A percentile compares a stretch with the other conserved stretches of the same genome.
Conservation (phyloP, 805 yeast species). For the Kluyveromyces aestuarii region DNA sequence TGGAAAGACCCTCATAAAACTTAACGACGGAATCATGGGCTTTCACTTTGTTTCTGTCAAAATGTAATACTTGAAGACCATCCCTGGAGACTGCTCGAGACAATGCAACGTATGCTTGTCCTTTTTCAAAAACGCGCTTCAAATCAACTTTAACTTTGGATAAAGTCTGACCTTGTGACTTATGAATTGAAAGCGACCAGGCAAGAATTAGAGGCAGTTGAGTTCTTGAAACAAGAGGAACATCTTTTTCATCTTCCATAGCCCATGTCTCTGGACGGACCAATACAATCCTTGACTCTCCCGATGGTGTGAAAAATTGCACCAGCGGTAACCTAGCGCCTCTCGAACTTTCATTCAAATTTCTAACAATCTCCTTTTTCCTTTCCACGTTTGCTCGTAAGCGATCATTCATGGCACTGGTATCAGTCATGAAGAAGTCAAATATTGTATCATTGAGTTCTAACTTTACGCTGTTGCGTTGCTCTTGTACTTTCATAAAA, state of each 20-base stretch:
- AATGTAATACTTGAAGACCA: slow-evolving; percentile 76
- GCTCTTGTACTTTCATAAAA: slow-evolving; percentile 9
- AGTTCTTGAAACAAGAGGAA: slow-evolving; percentile 56
- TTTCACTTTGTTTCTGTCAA: slow-evolving; percentile 50
- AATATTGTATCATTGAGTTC: slow-evolving; percentile 39
- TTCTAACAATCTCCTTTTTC: slow-evolving; percentile 38
- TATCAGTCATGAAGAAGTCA: slow-evolving; percentile 33
- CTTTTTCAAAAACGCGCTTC: slow-evolving; percentile 69
- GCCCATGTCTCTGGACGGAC: slow-evolving; percentile 80
- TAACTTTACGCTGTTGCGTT: slow-evolving; percentile 6
- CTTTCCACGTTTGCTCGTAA: slow-evolving; percentile 32
- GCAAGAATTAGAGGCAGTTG: slow-evolving; percentile 90
- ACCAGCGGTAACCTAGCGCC: slow-evolving; percentile 63
- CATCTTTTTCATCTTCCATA: slow-evolving; percentile 64
- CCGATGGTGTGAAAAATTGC: slow-evolving; percentile 62
- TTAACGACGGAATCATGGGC: slow-evolving; percentile 63
- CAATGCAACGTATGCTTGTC: slow-evolving; percentile 93
- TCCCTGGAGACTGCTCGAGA: slow-evolving; percentile 80
- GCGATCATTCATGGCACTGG: slow-evolving; percentile 19
- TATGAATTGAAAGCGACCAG: slow-evolving; percentile 94
- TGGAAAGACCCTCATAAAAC: slow-evolving; percentile 49
- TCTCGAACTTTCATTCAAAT: slow-evolving; percentile 35
- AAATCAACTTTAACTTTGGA: slow-evolving; percentile 72
- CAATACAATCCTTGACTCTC: slow-evolving; percentile 62
- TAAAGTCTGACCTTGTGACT: slow-evolving; percentile 89